Evolutionary conservation across 208 protist genomes (phyloP).

Genomic region (Crithidia brevicula): DNA sequence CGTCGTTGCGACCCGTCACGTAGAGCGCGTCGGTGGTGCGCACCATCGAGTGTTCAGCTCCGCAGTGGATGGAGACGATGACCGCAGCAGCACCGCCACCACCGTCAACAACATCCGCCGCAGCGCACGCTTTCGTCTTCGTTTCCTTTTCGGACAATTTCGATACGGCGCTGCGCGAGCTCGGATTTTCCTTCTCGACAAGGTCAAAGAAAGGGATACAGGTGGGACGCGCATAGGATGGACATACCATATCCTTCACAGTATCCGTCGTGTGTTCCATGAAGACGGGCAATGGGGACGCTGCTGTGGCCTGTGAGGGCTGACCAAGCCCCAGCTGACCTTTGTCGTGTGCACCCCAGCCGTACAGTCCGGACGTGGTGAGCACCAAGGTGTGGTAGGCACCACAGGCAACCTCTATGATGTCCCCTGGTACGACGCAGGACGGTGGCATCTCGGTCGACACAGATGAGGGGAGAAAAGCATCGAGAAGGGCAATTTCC

Average conservation of each 20-base stretch:
- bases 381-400: conserved; percentile 86
- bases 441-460: neutral
- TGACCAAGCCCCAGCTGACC: conserved; percentile 77
- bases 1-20: conserved; percentile 74
- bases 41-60: conserved; percentile 78
- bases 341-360: conserved; percentile 78
- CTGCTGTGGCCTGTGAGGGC: neutral
- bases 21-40: conserved; percentile 58
- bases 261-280: neutral
- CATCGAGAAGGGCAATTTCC: conserved; percentile 28
- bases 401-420: conserved; percentile 65
- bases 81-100: no score
- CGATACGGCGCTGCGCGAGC: neutral
- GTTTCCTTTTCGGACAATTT: no score
- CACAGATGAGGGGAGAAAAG: conserved; percentile 23
- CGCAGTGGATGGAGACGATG: conserved; percentile 53
- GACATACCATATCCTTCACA: neutral
- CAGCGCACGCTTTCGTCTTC: no score
- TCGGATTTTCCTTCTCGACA: neutral
- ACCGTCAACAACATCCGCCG: no score
- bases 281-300: neutral
- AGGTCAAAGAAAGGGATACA: conserved; percentile 54
- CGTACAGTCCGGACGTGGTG: conserved; percentile 71
- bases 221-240: conserved; percentile 28
- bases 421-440: no score